A percentile compares a stretch with the other conserved stretches of the same genome.
phyloP scores from a whole-genome alignment of 371 early-diverging fungal genomes.

The Phascolomyces articulosus region DNA sequence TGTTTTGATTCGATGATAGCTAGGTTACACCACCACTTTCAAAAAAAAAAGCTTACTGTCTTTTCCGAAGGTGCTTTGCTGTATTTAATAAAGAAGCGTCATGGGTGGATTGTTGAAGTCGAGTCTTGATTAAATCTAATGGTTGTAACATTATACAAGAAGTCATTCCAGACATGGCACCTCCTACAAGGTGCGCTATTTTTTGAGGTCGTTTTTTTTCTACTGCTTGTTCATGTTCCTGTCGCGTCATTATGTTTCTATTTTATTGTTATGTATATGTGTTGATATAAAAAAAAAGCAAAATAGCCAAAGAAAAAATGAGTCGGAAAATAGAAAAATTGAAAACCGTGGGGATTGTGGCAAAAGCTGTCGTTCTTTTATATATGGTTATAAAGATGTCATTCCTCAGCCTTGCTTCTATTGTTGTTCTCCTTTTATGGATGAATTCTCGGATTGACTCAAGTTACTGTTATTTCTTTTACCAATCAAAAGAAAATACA shows the following conservation, averaged over 20 bases:
- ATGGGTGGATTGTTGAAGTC: conserved; percentile 74
- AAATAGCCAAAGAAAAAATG: not conserved
- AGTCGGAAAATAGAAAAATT: not conserved
- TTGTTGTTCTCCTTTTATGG: no score
- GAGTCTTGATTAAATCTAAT: conserved; percentile 89
- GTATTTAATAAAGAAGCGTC: conserved; percentile 22
- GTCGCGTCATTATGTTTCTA: not conserved
- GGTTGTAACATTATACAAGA: conserved; percentile 89
- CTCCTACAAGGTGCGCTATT: conserved; percentile 71
- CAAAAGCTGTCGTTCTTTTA: no score
- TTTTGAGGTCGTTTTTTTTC: conserved; percentile 23
- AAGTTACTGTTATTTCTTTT: no score
- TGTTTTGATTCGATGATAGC: no score
- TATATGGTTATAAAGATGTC: no score
- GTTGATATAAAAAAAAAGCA: not conserved
- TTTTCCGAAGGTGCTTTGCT: conserved; percentile 13
- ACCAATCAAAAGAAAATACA: no score
- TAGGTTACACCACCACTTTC: no score
- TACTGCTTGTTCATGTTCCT: not conserved
- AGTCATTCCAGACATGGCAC: conserved; percentile 82
- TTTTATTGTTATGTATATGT: not conserved
- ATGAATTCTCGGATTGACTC: no score
- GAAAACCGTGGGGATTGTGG: no score
- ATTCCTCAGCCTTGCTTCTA: no score
- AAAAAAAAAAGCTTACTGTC: conserved; percentile 16